Conservation (phyloP, 441 rosid species). For the Gossypium schwendimanii region DNA sequence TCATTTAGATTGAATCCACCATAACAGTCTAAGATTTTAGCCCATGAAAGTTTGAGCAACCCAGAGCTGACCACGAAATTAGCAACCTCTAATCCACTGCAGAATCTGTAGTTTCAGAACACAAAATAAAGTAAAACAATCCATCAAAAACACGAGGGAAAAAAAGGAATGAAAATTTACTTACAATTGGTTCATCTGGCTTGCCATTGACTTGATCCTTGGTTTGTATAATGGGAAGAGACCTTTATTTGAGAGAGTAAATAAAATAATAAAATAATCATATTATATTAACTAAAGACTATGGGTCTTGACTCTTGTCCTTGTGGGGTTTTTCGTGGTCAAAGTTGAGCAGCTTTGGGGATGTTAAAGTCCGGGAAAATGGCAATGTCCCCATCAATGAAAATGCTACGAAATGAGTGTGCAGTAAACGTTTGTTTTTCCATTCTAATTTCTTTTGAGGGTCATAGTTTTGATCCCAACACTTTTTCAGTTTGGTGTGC, state of each 20-base stretch:
- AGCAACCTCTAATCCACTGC: constrained; percentile 32
- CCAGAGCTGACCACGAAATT: constrained; percentile 42
- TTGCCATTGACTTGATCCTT: neutral
- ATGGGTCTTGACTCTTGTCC: neutral
- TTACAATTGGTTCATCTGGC: constrained; percentile 9
- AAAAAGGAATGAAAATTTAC: neutral
- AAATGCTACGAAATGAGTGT: neutral
- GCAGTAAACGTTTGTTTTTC: neutral
- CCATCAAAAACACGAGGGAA: neutral
- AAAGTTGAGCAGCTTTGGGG: neutral
- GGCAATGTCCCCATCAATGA: neutral
- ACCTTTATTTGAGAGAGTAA: neutral
- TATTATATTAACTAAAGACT: neutral
- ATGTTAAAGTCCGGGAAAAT: neutral
- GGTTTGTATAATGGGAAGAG: neutral
- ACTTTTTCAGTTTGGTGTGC: neutral
- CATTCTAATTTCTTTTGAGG: neutral
- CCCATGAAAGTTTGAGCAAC: constrained; percentile 33
- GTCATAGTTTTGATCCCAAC: neutral
- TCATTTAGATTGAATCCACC: constrained; percentile 12
- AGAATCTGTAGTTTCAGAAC: constrained; percentile 21
- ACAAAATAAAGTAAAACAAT: neutral
- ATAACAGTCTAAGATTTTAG: constrained; percentile 22
- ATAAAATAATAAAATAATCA: neutral
- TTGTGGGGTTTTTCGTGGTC: neutral